These are phyloP conservation scores for Dactylonectria macrodidyma DNA, from an alignment of 2,329 filamentous ascomycete genomes.

Conservation along the genomic window DNA sequence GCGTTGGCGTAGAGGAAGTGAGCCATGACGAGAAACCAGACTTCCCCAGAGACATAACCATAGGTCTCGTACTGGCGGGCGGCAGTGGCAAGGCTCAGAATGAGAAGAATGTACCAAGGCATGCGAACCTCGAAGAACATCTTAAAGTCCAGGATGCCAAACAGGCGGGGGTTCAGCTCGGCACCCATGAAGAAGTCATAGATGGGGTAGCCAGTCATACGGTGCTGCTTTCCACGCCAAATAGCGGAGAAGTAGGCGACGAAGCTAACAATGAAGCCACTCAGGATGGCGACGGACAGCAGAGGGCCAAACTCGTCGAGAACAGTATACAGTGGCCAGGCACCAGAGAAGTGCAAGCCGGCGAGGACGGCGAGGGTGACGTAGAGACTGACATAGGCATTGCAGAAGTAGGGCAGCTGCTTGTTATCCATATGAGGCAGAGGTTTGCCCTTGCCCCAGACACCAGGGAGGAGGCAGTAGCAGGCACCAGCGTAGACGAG, in stretches of 20 bases:
- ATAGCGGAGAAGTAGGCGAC: constrained; percentile 90
- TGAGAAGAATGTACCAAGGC: constrained; percentile 92
- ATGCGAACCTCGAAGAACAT: constrained; percentile 97
- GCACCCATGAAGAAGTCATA: constrained; percentile 97
- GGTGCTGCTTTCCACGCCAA: constrained; percentile 85
- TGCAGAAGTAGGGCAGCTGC: constrained; percentile 96
- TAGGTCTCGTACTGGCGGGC: constrained; percentile 87
- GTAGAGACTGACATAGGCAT: constrained; percentile 89
- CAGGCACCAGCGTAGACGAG: constrained; percentile 86
- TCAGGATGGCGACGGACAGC: constrained; percentile 92
- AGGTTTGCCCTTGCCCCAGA: constrained; percentile 90
- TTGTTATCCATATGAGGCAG: constrained; percentile 86
- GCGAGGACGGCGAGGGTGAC: constrained; percentile 81
- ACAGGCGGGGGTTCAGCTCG: constrained; percentile 90
- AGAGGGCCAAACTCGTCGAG: constrained; percentile 96
- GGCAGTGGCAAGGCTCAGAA: constrained; percentile 82
- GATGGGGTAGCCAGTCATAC: constrained; percentile 89
- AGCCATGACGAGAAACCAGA: constrained; percentile 87
- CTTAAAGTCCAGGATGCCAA: constrained; percentile 91
- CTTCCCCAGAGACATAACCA: constrained; percentile 89
- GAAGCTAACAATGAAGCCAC: constrained; percentile 86
- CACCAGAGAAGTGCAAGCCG: constrained; percentile 83
- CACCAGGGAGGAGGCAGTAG: constrained; percentile 89
- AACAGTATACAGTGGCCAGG: constrained; percentile 92
- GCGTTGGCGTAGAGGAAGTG: constrained; percentile 95